These are phyloP conservation scores for Hippophae gyantsensis DNA, from an alignment of 306 rosid genomes.

Conservation along the genomic window DNA sequence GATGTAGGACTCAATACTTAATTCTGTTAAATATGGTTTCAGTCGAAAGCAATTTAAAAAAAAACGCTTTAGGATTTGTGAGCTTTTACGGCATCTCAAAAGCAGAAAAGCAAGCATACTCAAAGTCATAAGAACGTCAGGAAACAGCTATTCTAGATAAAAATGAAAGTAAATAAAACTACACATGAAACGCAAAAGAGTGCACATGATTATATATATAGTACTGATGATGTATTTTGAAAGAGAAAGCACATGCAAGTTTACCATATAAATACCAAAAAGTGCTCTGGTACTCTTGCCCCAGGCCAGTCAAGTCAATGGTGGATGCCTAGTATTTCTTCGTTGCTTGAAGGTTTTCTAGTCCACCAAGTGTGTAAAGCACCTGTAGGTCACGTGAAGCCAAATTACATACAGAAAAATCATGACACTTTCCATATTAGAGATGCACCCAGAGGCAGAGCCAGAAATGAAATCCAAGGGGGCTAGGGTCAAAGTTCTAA, in stretches of 20 bases:
- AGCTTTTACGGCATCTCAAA: too few species aligned
- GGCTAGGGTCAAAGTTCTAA: too few species aligned
- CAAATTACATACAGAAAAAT: neutral
- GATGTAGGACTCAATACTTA: too few species aligned
- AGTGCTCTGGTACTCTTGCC: conserved; percentile 89
- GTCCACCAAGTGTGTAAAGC: conserved; percentile 90
- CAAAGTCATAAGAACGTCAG: too few species aligned
- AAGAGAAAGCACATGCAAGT: conserved; percentile 25
- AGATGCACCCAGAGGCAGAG: too few species aligned
- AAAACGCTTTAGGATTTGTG: too few species aligned
- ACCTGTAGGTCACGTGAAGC: conserved; percentile 37
- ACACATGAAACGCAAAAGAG: conserved; percentile 2
- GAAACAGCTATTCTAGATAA: too few species aligned
- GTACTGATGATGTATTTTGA: neutral
- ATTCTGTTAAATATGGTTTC: too few species aligned
- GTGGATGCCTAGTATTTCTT: conserved; percentile 90
- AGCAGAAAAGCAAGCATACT: too few species aligned
- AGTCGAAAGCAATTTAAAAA: too few species aligned
- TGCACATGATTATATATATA: neutral
- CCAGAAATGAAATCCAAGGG: too few species aligned
- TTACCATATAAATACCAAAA: conserved; percentile 92
- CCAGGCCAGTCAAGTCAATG: conserved; percentile 81
- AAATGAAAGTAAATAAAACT: too few species aligned
- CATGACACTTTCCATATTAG: neutral
- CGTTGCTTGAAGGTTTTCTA: conserved; percentile 83